Base-by-base conservation (phyloP, 495 filamentous ascomycete species). In the Cercophora newfieldiana region DNA sequence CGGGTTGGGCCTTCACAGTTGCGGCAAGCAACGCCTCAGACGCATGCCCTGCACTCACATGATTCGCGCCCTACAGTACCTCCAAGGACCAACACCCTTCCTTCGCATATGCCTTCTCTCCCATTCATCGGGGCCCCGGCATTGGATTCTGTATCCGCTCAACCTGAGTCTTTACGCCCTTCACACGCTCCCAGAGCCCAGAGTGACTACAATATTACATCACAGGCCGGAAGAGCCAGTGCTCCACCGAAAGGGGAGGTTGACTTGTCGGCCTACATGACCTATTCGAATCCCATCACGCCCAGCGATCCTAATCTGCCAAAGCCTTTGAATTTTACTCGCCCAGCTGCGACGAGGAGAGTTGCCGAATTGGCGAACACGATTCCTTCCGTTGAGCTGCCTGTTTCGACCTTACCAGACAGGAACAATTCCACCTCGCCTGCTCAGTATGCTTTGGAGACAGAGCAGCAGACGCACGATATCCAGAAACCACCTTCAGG, bases 81-180 rank as follows among this genome's bases (percentile, higher is more conserved):
- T n/a, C 21, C 61, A 10, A 68, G 74, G 49, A 71, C 69, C 48
- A 74, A 64, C 37, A 77, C 74, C 5, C 64, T 75, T n/a, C 74
- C 74, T 0, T 49, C 65, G 3, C 69, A 77, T 29, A 61, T 75
- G 33, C 71, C 73, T 25, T 66, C 69, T 1, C 64, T 74, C 3
- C 73, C 72, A 10, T 77, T 64, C n/a, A 73, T 71, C 69, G 69
- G 66, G 3, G 50, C 51, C 10, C 55, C 66, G 10, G 65, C 67
- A 14, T 50, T 64, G 19, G 25, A 49, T 22, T 67, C 47, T 18
- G 64, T 53, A 26, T 30, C 51, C 5, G 44, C 63, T 7, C 66
- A 62, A 55, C 59, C 57, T 29, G 47, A 7, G 59, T 58, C 1
- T 21, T 60, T 26, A n/a, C n/a, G 19, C 26, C 48, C 56, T 7